phyloP scores from a whole-genome alignment of 2,329 filamentous ascomycete genomes.

The Diplodia sapinea region DNA sequence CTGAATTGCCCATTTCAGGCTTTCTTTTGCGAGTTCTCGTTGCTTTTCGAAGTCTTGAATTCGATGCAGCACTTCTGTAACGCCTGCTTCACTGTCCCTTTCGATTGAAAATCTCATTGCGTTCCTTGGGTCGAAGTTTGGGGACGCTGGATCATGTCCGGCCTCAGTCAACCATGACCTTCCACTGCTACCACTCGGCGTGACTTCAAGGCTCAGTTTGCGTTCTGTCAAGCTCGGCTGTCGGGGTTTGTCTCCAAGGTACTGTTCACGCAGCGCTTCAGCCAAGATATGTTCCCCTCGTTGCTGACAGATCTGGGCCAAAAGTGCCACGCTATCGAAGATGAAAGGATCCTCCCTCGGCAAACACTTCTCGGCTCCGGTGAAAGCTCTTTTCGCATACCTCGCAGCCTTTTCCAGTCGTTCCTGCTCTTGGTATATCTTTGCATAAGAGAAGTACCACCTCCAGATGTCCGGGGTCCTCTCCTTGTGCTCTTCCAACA shows the following conservation, averaged over 20 bases:
- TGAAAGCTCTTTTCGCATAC: conserved; percentile 26
- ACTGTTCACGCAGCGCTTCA: conserved; percentile 20
- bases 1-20: conserved; percentile 19
- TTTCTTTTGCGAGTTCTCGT: conserved; percentile 16
- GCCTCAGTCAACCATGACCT: conserved; percentile 16
- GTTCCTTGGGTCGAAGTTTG: conserved; percentile 10
- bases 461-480: conserved; percentile 18
- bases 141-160: conserved; percentile 16
- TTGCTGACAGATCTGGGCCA: conserved; percentile 29
- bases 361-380: conserved; percentile 11
- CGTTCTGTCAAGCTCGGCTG: conserved; percentile 10
- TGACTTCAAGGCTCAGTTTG: conserved; percentile 16
- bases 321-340: conserved; percentile 14
- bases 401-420: conserved; percentile 16
- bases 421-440: conserved; percentile 24
- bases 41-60: conserved; percentile 20
- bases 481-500: conserved; percentile 17
- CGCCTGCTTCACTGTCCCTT: conserved; percentile 16
- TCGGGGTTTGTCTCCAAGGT: conserved; percentile 23
- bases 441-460: conserved; percentile 27
- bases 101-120: conserved; percentile 16
- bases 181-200: conserved; percentile 13
- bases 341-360: conserved; percentile 19
- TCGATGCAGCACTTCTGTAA: conserved; percentile 10
- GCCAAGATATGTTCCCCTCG: conserved; percentile 22